Evolutionary conservation across 176 grass and related monocot species (phyloP).

Genomic region (Triticum turgidum): DNA sequence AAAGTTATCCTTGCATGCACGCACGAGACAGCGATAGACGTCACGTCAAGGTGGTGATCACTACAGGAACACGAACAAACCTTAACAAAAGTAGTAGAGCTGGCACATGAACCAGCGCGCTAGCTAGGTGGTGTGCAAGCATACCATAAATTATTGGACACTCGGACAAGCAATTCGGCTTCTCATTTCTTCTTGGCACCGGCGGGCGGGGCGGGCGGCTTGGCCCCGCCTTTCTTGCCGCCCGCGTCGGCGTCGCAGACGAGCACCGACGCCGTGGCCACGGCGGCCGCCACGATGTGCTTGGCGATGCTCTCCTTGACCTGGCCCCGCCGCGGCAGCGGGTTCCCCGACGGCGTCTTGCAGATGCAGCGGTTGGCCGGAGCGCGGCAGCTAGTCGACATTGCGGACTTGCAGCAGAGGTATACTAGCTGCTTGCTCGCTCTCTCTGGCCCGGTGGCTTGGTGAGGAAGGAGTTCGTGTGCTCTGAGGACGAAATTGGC

Average conservation of each 20-base stretch:
- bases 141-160: too few species aligned
- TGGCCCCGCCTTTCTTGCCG: not conserved
- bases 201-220: not conserved
- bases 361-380: not conserved
- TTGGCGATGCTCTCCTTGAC: constrained; percentile 58
- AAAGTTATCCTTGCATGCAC: not conserved
- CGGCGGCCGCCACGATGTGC: constrained; percentile 20
- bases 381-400: constrained; percentile 7
- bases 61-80: not conserved
- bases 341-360: constrained; percentile 52
- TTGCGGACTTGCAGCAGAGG: not conserved
- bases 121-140: too few species aligned
- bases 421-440: not conserved
- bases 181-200: constrained; percentile 17
- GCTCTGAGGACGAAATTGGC: not conserved
- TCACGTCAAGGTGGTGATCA: not conserved
- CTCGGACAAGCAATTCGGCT: too few species aligned
- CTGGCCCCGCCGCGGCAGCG: constrained; percentile 60
- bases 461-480: not conserved
- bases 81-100: not conserved
- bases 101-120: too few species aligned
- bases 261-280: constrained; percentile 2
- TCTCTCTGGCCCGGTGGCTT: not conserved
- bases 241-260: not conserved
- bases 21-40: not conserved